Evolutionary conservation across 148 eudicot genomes (phyloP).

Genomic region (Linanthus parryae): DNA sequence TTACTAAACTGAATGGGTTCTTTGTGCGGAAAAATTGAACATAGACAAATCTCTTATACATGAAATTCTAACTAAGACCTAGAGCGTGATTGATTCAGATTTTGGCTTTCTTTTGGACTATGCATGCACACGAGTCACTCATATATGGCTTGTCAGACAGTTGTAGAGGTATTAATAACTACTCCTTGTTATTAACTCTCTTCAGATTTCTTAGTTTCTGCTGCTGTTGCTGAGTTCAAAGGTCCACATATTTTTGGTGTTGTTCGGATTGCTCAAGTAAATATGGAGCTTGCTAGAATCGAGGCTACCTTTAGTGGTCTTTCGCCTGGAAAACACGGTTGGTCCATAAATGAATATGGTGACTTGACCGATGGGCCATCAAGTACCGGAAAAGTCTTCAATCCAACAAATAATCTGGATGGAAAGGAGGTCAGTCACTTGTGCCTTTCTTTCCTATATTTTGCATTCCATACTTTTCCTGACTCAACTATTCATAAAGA

Average conservation of each 20-base stretch:
- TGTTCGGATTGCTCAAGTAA: constrained; percentile 83
- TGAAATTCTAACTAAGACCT: too few species aligned
- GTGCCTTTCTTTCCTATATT: not conserved
- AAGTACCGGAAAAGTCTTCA: constrained; percentile 86
- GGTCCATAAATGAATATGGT: constrained; percentile 90
- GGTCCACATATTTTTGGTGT: constrained; percentile 90
- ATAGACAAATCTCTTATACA: too few species aligned
- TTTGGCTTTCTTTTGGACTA: too few species aligned
- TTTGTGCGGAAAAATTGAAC: too few species aligned
- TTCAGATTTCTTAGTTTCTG: constrained; percentile 88
- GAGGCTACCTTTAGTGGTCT: constrained; percentile 89
- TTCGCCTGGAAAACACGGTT: constrained; percentile 85
- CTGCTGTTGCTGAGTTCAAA: constrained; percentile 95
- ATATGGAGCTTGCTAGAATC: constrained; percentile 85
- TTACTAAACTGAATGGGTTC: too few species aligned
- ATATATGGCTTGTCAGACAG: too few species aligned
- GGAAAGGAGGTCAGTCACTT: constrained; percentile 43
- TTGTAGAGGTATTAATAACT: constrained; percentile 4
- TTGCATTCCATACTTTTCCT: too few species aligned
- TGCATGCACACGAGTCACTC: too few species aligned
- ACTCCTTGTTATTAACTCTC: not conserved
- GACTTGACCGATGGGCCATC: constrained; percentile 83
- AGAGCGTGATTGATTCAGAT: too few species aligned
- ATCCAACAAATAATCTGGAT: constrained; percentile 29
- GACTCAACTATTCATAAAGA: too few species aligned